phyloP scores from a whole-genome alignment of 305 asterid genomes.

The Fraxinus baroniana region DNA sequence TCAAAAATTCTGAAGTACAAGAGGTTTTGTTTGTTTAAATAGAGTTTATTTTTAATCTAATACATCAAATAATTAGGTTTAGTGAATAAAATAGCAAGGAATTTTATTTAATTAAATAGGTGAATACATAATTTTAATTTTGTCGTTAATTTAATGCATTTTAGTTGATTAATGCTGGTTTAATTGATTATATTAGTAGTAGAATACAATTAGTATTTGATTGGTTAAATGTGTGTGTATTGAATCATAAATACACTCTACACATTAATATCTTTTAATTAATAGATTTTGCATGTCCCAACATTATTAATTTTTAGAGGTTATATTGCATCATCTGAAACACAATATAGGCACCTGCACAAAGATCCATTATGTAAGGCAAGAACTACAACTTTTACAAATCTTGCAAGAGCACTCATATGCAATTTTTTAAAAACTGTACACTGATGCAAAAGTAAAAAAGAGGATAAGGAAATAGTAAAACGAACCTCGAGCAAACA shows the following conservation, averaged over 20 bases:
- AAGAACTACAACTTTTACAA: neutral
- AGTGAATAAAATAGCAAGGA: neutral
- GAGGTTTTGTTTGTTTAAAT: neutral
- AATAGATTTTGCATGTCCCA: neutral
- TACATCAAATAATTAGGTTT: neutral
- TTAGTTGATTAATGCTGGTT: neutral
- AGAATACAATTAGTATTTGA: neutral
- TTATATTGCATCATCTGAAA: neutral
- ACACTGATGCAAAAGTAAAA: neutral
- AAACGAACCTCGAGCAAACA: constrained; percentile 64
- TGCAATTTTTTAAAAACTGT: neutral
- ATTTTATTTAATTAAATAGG: neutral
- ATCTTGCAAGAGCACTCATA: neutral
- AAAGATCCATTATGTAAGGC: neutral
- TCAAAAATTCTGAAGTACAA: neutral
- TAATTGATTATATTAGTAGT: neutral
- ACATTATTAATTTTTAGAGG: neutral
- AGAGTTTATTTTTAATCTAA: neutral
- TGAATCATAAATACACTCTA: neutral
- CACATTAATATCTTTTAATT: neutral
- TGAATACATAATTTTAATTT: neutral
- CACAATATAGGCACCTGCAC: neutral
- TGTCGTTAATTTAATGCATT: neutral
- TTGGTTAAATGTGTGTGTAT: neutral
- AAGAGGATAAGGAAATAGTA: constrained; percentile 12